phyloP scores from a whole-genome alignment of 164 flowering plant genomes.

The Magnolia officinalis region DNA sequence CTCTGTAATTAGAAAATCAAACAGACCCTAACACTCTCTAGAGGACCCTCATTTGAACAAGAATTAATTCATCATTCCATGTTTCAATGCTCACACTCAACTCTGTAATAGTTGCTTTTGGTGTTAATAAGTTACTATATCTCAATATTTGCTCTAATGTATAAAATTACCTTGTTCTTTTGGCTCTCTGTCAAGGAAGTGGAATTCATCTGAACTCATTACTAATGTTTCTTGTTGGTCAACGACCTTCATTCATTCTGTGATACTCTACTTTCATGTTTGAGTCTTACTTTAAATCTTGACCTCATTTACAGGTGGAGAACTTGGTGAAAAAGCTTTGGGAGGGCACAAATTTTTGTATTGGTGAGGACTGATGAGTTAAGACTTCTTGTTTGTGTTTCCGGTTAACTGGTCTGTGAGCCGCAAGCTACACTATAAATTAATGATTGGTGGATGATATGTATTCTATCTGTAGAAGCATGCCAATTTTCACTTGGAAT shows the following conservation, averaged over 20 bases:
- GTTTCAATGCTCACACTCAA: too few species aligned
- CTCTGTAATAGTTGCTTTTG: too few species aligned
- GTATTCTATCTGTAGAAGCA: background rate
- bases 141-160: too few species aligned
- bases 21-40: too few species aligned
- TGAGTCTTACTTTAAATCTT: background rate
- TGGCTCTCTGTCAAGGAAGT: too few species aligned
- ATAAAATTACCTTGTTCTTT: too few species aligned
- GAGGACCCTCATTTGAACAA: too few species aligned
- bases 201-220: too few species aligned
- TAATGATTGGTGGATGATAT: background rate
- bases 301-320: constrained; percentile 47
- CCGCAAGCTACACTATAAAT: background rate
- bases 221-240: too few species aligned
- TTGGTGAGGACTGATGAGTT: constrained; percentile 44
- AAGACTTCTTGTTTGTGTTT: background rate
- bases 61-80: too few species aligned
- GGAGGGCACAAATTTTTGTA: constrained; percentile 54
- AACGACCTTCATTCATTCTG: background rate
- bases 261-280: background rate
- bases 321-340: constrained; percentile 53
- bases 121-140: too few species aligned
- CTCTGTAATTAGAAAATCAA: too few species aligned
- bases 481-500: background rate
- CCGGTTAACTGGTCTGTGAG: background rate